A percentile compares a stretch with the other conserved stretches of the same genome.
Evolutionary conservation across 1,284 basidiomycete species (phyloP).

Genomic region (Phylloboletellus chloephorus): DNA sequence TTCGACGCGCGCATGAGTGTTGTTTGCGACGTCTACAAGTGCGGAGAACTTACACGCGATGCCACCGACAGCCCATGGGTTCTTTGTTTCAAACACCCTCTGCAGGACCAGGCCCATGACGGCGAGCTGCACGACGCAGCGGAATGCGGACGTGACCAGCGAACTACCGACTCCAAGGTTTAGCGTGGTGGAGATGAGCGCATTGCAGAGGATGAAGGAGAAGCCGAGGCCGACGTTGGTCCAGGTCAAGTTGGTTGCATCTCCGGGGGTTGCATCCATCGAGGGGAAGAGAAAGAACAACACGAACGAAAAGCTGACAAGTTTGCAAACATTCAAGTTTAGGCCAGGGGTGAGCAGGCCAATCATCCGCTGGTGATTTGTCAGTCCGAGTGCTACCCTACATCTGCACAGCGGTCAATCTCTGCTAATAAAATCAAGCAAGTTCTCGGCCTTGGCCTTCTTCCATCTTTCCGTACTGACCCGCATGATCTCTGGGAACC

Average conservation of each 20-base stretch:
- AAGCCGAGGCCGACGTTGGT: conserved; percentile 69
- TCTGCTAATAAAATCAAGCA: conserved; percentile 20
- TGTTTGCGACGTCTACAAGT: neutral
- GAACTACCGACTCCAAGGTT: conserved; percentile 66
- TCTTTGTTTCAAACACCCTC: conserved; percentile 68
- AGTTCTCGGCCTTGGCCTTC: conserved; percentile 34
- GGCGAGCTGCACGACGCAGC: conserved; percentile 75
- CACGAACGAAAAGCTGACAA: no score
- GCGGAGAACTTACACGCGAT: conserved; percentile 53
- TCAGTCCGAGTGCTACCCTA: no score
- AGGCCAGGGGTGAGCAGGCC: conserved; percentile 1
- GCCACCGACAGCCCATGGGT: conserved; percentile 67
- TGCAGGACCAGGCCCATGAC: conserved; percentile 67
- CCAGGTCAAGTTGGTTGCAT: conserved; percentile 47
- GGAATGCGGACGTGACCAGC: conserved; percentile 60
- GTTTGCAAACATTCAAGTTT: neutral
- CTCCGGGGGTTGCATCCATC: conserved; percentile 23
- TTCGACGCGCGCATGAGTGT: neutral
- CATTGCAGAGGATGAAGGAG: conserved; percentile 64
- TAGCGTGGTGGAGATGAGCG: conserved; percentile 56
- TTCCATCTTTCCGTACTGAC: conserved; percentile 41
- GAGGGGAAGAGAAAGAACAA: neutral
- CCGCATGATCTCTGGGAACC: conserved; percentile 42
- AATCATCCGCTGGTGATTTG: conserved; percentile 8
- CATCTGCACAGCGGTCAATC: no score